phyloP scores from a whole-genome alignment of 192 early-diverging fungal species.

The Entomortierella lignicola region DNA sequence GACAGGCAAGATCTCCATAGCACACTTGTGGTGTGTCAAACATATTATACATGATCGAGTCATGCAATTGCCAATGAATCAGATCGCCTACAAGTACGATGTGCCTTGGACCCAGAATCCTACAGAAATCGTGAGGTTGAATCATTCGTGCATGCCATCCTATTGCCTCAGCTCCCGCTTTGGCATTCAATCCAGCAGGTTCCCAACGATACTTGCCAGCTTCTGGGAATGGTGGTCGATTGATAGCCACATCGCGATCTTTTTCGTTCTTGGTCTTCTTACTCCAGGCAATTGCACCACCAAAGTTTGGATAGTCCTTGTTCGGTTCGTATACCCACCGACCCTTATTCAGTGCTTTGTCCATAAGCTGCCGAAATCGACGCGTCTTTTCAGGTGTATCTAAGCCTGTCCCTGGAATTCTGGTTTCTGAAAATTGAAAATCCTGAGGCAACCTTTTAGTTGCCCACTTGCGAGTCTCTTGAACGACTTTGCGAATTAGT shows the following conservation, averaged over 20 bases:
- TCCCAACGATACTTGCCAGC: conserved; percentile 51
- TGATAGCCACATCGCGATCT: conserved; percentile 41
- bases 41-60: conserved; percentile 64
- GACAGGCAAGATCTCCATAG: conserved; percentile 65
- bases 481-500: not conserved
- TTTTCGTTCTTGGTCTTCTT: conserved; percentile 49
- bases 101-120: conserved; percentile 50
- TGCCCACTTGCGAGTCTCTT: not conserved
- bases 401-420: conserved; percentile 28
- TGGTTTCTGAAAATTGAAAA: not conserved
- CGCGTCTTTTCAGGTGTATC: conserved; percentile 22
- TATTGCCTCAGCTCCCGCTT: not conserved
- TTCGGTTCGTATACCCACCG: conserved; percentile 46
- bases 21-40: conserved; percentile 64
- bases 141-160: conserved; percentile 41
- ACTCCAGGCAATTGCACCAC: conserved; percentile 42
- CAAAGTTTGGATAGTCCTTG: conserved; percentile 43
- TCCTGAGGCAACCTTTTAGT: conserved; percentile 4
- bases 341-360: conserved; percentile 27
- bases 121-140: conserved; percentile 53
- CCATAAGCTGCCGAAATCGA: conserved; percentile 41
- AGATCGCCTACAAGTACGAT: conserved; percentile 64
- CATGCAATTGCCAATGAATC: conserved; percentile 64
- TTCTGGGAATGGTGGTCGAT: conserved; percentile 44
- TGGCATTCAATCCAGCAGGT: not conserved